Conservation (phyloP, 352 stramenopile genomes). For the Aphanomyces euteiches region DNA sequence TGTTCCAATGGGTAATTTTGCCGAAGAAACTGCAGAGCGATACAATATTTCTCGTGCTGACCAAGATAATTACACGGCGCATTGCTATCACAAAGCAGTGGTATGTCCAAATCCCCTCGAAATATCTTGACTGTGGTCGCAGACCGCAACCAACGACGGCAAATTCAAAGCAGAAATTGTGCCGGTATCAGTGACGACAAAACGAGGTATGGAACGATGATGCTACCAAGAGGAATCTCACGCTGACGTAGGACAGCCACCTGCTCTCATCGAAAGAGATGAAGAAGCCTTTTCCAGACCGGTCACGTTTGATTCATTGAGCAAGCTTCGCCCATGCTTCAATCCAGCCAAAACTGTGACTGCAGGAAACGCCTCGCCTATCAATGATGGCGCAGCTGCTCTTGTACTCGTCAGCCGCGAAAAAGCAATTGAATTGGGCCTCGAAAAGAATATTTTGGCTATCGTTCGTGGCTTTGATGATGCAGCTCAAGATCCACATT, state of each 20-base stretch:
- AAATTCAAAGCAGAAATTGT: slow-evolving; percentile 90
- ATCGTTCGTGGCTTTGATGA: slow-evolving; percentile 80
- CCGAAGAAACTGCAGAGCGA: slow-evolving; percentile 91
- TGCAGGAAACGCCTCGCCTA: slow-evolving; percentile 93
- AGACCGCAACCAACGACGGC: slow-evolving; percentile 37
- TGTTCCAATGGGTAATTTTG: slow-evolving; percentile 95
- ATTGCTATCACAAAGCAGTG: slow-evolving; percentile 86
- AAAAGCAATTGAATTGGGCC: slow-evolving; percentile 76
- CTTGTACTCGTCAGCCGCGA: slow-evolving; percentile 94
- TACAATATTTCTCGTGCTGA: slow-evolving; percentile 92
- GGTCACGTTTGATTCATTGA: slow-evolving; percentile 82
- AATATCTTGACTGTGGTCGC: background rate
- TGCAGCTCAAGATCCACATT: slow-evolving; percentile 84
- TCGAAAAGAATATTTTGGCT: slow-evolving; percentile 56
- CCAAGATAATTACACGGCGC: slow-evolving; percentile 93
- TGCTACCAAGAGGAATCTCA: background rate
- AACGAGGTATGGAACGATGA: slow-evolving; percentile 9
- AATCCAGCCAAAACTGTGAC: slow-evolving; percentile 95
- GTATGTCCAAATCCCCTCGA: slow-evolving; percentile 10
- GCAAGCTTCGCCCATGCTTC: slow-evolving; percentile 89
- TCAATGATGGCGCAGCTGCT: slow-evolving; percentile 97
- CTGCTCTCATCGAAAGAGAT: slow-evolving; percentile 53
- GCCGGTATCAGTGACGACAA: slow-evolving; percentile 67
- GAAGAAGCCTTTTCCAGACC: slow-evolving; percentile 80
- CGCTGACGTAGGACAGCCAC: slow-evolving; percentile 11